phyloP scores from a whole-genome alignment of 2,329 filamentous ascomycete genomes.

The Fusarium caatingaense region DNA sequence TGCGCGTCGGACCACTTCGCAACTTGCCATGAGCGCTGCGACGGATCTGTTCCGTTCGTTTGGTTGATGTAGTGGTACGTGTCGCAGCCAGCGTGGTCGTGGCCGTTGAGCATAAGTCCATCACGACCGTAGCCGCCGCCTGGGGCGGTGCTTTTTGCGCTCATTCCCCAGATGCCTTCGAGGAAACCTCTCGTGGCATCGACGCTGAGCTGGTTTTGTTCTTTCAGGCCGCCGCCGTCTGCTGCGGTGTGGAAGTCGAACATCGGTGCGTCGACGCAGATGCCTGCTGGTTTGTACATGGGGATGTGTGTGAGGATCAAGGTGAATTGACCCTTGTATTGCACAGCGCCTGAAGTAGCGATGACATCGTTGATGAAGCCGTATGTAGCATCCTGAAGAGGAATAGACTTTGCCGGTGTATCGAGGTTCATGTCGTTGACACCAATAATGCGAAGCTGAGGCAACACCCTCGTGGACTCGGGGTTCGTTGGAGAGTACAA shows the following conservation, averaged over 20 bases:
- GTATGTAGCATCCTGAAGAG: conserved; percentile 82
- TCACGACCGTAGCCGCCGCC: conserved; percentile 73
- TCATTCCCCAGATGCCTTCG: conserved; percentile 85
- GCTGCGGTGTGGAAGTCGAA: conserved; percentile 79
- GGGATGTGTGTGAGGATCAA: conserved; percentile 93
- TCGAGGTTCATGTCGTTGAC: conserved; percentile 96
- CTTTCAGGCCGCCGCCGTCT: conserved; percentile 79
- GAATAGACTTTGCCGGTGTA: conserved; percentile 74
- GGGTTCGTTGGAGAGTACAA: conserved; percentile 58
- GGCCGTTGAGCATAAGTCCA: conserved; percentile 88
- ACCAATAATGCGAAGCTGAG: conserved; percentile 83
- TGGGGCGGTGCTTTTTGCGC: conserved; percentile 67
- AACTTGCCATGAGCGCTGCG: conserved; percentile 63
- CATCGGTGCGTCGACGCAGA: conserved; percentile 86
- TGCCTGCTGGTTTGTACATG: conserved; percentile 81
- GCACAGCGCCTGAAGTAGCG: conserved; percentile 69
- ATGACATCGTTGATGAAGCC: conserved; percentile 79
- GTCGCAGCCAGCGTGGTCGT: conserved; percentile 96
- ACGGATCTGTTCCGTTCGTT: conserved; percentile 55
- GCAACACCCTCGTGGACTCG: conserved; percentile 61
- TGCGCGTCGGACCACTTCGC: conserved; percentile 60
- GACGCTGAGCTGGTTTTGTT: conserved; percentile 89
- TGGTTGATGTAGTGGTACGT: conserved; percentile 84
- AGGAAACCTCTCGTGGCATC: conserved; percentile 80
- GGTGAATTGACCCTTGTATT: conserved; percentile 75